These are phyloP conservation scores for Thraustotheca clavata DNA, from an alignment of 352 stramenopile species.

Conservation along the genomic window DNA sequence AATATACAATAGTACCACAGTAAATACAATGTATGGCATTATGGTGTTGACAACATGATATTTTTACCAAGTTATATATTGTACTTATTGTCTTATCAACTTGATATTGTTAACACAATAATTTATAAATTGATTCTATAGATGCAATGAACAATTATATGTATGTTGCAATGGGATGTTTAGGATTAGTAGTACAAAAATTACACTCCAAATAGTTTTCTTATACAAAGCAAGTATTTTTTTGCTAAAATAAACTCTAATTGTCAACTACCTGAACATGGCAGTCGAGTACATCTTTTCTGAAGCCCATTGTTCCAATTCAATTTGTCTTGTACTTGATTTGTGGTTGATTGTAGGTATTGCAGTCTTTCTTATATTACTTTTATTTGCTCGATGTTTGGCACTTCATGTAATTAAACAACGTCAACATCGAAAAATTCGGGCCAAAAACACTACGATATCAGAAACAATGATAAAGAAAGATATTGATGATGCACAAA, in stretches of 20 bases:
- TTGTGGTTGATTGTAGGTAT: background rate
- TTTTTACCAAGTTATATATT: too few species aligned
- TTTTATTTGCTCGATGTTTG: background rate
- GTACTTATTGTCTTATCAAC: too few species aligned
- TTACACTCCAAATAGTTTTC: too few species aligned
- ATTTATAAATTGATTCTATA: too few species aligned
- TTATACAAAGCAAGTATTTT: too few species aligned
- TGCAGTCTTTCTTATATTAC: background rate
- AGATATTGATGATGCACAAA: constrained; percentile 46
- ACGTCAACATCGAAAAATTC: background rate
- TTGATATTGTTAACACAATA: too few species aligned
- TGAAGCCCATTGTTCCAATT: background rate
- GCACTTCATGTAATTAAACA: background rate
- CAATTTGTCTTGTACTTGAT: constrained; percentile 12
- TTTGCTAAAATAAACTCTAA: background rate
- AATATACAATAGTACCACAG: too few species aligned
- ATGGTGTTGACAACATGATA: too few species aligned
- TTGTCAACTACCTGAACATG: background rate
- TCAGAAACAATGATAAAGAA: constrained; percentile 58
- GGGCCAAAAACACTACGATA: constrained; percentile 31
- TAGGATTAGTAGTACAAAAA: too few species aligned
- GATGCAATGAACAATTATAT: too few species aligned
- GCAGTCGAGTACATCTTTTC: constrained; percentile 13
- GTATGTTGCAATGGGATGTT: too few species aligned
- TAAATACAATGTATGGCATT: too few species aligned